Percentiles rank a stretch among this genome's conserved stretches.
Conservation (phyloP, 2,329 filamentous ascomycete species). For the Trichoderma breve region DNA sequence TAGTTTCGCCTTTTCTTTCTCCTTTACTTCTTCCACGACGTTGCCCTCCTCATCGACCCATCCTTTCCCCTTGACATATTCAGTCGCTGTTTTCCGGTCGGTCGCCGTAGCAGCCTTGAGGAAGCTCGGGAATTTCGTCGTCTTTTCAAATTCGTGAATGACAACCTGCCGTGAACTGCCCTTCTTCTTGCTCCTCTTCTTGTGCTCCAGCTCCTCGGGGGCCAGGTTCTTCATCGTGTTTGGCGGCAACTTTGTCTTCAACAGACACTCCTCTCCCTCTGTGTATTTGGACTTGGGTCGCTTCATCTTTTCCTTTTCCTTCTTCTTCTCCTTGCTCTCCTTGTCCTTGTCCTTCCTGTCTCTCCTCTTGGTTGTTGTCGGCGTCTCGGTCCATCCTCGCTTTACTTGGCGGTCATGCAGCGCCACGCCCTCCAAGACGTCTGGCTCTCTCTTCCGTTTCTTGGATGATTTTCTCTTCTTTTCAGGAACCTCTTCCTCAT, state of each 20-base stretch:
- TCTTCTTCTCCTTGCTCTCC: constrained; percentile 50
- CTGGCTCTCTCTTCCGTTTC: constrained; percentile 52
- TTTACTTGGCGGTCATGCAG: constrained; percentile 78
- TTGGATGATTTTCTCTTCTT: constrained; percentile 39
- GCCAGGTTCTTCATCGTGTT: constrained; percentile 43
- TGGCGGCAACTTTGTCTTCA: constrained; percentile 71
- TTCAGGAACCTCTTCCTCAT: constrained; percentile 33
- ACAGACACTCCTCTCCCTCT: constrained; percentile 75
- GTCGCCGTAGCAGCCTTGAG: constrained; percentile 53
- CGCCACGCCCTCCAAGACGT: constrained; percentile 64
- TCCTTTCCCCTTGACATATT: constrained; percentile 79
- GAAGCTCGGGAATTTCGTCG: constrained; percentile 78
- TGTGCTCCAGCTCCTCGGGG: constrained; percentile 46
- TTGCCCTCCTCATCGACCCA: constrained; percentile 82
- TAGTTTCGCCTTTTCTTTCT: constrained; percentile 27
- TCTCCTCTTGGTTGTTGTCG: constrained; percentile 47
- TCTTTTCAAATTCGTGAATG: constrained; percentile 88
- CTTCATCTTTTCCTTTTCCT: constrained; percentile 56
- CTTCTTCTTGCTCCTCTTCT: constrained; percentile 61
- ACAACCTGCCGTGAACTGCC: constrained; percentile 54
- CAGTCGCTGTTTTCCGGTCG: constrained; percentile 42
- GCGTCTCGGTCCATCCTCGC: constrained; percentile 80
- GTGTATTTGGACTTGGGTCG: constrained; percentile 74
- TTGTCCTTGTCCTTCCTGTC: constrained; percentile 46
- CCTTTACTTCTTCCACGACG: constrained; percentile 62